Evolutionary conservation across 2,329 filamentous ascomycete species (phyloP).

Genomic region (Arthrobotrys musiformis): DNA sequence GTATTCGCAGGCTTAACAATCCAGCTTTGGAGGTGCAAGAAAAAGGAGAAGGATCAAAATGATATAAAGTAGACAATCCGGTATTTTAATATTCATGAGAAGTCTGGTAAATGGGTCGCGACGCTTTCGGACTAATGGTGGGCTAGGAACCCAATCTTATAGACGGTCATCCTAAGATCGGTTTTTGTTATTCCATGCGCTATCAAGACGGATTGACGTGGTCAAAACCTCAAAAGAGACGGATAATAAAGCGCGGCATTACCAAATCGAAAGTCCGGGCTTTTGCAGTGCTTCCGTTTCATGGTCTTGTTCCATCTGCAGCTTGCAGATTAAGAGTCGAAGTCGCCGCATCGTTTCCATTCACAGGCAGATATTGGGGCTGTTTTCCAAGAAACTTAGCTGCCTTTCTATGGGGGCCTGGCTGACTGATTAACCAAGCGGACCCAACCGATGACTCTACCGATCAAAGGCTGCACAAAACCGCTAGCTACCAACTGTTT

Average conservation of each 20-base stretch:
- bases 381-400: conserved; percentile 12
- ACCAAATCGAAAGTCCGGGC: conserved; percentile 10
- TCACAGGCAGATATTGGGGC: conserved; percentile 11
- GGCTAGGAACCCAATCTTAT: conserved; percentile 48
- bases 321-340: conserved; percentile 29
- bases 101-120: not conserved
- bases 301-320: conserved; percentile 19
- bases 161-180: not conserved
- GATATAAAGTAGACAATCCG: not conserved
- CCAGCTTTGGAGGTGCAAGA: not conserved
- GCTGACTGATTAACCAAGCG: conserved; percentile 28
- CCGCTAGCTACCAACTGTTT: not conserved
- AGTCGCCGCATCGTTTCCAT: conserved; percentile 47
- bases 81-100: not conserved
- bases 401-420: conserved; percentile 49
- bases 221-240: conserved; percentile 10
- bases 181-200: not conserved
- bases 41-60: conserved; percentile 5
- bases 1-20: not conserved
- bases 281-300: conserved; percentile 21
- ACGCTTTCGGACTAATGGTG: conserved; percentile 22
- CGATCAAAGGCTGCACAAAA: conserved; percentile 8
- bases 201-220: conserved; percentile 43
- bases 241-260: not conserved
- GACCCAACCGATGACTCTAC: conserved; percentile 47